Base-by-base conservation (phyloP, 139 green algal genomes). In the Chlorella vulgaris region DNA sequence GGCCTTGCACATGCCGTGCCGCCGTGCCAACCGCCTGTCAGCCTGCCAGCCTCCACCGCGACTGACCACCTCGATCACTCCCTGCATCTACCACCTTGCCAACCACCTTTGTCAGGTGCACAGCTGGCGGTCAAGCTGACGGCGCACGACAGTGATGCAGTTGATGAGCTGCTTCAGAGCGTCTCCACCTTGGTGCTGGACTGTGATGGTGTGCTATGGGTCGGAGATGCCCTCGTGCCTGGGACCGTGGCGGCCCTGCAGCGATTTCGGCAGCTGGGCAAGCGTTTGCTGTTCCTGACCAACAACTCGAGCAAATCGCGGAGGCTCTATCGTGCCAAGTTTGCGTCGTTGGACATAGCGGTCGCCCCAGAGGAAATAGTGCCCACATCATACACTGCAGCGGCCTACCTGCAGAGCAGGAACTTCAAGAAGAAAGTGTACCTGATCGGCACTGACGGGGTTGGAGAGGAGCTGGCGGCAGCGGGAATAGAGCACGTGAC, bases 261-360 rank as follows among this genome's bases (percentile, higher is more conserved):
- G 3, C 31, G 38, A 29, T 74, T 94, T 31, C 84, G 88, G 1
- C 15, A 13, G 0, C 62, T 40, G 7, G 91, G 90, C 74, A 92
- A 93, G 83, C 88, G 86, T 19, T 74, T 94, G 29, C 73, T 94
- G 31, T 95, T 94, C 76, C 82, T 93, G 0, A 95, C 90, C 36
- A 95, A 95, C 83, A 95, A 95, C 85, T 74, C 76, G 29, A 83
- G 62, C 68, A 86, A 89, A 70, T 88, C 81, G 2, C 50, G 87
- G 18, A 10, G 21, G n/a, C 50, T 81, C 50, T 93, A 92, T 51
- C 74, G 85, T 1, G 31, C 22, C 4, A 92, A 92, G 65, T 91
- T 93, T 50, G 26, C 35, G 7, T 61, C 75, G 6, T 74, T 94
- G 58, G 86, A 88, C 38, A 87, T 94, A 28, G 47, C 92, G 55